These are phyloP conservation scores for Durotheca rogersii DNA, from an alignment of 495 filamentous ascomycete species.

Conservation along the genomic window DNA sequence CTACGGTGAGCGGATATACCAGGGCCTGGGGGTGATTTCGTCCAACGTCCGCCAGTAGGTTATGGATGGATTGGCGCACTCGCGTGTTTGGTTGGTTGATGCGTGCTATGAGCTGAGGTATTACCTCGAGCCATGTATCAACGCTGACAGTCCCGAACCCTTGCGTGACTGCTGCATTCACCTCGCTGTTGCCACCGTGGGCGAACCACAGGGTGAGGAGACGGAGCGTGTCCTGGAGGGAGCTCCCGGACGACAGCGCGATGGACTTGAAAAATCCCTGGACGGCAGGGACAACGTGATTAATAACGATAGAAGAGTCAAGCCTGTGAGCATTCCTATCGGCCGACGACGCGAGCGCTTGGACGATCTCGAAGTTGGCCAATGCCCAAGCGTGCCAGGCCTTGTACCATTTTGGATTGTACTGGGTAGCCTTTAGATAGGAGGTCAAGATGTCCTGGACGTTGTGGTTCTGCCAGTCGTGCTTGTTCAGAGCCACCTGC, in stretches of 20 bases:
- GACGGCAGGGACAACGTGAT: conserved; percentile 92
- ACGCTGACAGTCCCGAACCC: conserved; percentile 89
- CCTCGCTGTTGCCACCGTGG: conserved; percentile 83
- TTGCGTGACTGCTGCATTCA: conserved; percentile 82
- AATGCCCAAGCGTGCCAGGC: conserved; percentile 99
- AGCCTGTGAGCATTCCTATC: conserved; percentile 59
- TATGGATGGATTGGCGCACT: conserved; percentile 86
- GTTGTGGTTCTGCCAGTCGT: conserved; percentile 82
- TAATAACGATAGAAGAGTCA: conserved; percentile 64
- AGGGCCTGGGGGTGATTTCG: conserved; percentile 94
- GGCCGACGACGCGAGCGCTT: conserved; percentile 63
- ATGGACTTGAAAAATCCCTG: conserved; percentile 96
- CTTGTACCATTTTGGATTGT: conserved; percentile 94
- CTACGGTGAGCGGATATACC: conserved; percentile 98
- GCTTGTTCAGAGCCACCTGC: conserved; percentile 77
- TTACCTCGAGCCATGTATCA: conserved; percentile 97
- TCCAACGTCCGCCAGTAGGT: conserved; percentile 86
- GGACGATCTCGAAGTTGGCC: conserved; percentile 97
- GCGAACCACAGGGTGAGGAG: conserved; percentile 95
- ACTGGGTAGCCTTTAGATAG: conserved; percentile 86
- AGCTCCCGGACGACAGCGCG: conserved; percentile 82
- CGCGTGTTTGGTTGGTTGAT: conserved; percentile 91
- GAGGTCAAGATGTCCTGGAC: conserved; percentile 76
- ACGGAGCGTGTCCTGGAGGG: conserved; percentile 90
- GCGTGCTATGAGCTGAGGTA: conserved; percentile 92